Percentiles rank a stretch among this genome's conserved stretches.
Evolutionary conservation across 306 rosid species (phyloP).

Genomic region (Quercus cerris): DNA sequence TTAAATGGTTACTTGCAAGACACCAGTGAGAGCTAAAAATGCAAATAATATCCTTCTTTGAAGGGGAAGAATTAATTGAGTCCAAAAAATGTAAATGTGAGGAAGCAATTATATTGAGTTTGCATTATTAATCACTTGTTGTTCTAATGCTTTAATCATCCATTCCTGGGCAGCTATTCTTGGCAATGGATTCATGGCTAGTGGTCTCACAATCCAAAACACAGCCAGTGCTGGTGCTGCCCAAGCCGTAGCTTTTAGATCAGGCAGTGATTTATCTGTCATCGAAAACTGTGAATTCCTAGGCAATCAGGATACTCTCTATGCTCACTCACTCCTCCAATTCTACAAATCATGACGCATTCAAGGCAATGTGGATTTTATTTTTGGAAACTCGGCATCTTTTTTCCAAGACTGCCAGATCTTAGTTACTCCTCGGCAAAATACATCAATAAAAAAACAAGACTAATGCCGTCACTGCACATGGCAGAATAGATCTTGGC

Average conservation of each 20-base stretch:
- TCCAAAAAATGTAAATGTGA: background rate
- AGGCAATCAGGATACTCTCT: conserved; percentile 89
- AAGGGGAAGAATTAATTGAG: no score
- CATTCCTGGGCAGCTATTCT: conserved; percentile 44
- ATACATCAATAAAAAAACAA: no score
- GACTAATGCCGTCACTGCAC: conserved; percentile 59
- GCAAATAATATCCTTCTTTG: no score
- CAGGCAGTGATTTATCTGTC: conserved; percentile 69
- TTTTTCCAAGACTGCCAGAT: conserved; percentile 63
- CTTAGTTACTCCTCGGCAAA: conserved; percentile 48
- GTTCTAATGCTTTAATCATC: background rate
- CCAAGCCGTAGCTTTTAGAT: conserved; percentile 93
- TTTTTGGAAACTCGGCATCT: conserved; percentile 82
- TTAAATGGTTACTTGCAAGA: no score
- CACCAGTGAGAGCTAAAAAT: no score
- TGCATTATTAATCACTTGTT: background rate
- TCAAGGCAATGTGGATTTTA: conserved; percentile 77
- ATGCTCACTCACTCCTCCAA: conserved; percentile 82
- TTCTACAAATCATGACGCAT: conserved; percentile 76
- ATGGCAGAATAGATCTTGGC: conserved; percentile 82
- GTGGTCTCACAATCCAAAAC: conserved; percentile 64
- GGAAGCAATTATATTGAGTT: background rate
- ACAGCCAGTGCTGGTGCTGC: conserved; percentile 80
- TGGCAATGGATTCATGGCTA: conserved; percentile 97
- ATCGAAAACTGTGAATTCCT: conserved; percentile 66